These are phyloP conservation scores for Inosperma sp. DNA, from an alignment of 768 basidiomycete species.

Conservation along the genomic window DNA sequence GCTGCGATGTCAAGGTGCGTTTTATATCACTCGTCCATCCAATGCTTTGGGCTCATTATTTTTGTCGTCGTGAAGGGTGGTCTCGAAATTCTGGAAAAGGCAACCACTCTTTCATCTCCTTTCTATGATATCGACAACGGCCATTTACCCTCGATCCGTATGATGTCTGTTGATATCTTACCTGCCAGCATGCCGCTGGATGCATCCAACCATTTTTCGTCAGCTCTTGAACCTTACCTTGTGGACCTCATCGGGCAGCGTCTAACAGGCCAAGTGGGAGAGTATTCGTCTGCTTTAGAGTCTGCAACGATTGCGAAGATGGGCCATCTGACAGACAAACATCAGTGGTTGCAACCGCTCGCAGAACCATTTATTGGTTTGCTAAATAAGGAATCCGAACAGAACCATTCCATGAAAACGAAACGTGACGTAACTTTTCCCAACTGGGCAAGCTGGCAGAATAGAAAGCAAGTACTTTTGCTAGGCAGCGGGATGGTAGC, in stretches of 20 bases:
- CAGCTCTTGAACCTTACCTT: conserved; percentile 63
- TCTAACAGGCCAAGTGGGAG: conserved; percentile 9
- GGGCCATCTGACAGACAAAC: too few relatives aligned
- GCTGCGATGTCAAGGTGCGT: conserved; percentile 75
- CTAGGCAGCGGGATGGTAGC: conserved; percentile 97
- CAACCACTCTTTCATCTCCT: conserved; percentile 76
- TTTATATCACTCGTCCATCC: background rate
- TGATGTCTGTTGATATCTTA: conserved; percentile 90
- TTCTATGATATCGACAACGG: conserved; percentile 47
- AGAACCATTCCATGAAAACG: too few relatives aligned
- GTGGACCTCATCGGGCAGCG: conserved; percentile 42
- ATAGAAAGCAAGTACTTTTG: conserved; percentile 67
- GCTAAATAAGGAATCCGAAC: too few relatives aligned
- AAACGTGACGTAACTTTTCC: too few relatives aligned
- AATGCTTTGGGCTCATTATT: background rate
- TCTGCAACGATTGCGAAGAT: conserved; percentile 12
- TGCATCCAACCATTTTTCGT: conserved; percentile 73
- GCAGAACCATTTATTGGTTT: too few relatives aligned
- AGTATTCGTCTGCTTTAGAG: conserved; percentile 6
- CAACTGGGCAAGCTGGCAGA: conserved; percentile 12
- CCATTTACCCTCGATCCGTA: conserved; percentile 52
- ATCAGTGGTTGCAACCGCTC: too few relatives aligned
- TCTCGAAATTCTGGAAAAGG: conserved; percentile 72
- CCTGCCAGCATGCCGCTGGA: conserved; percentile 81
- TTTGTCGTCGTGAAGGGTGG: conserved; percentile 57